Conservation (phyloP, 2,329 filamentous ascomycete genomes). For the Helotiales sp. region DNA sequence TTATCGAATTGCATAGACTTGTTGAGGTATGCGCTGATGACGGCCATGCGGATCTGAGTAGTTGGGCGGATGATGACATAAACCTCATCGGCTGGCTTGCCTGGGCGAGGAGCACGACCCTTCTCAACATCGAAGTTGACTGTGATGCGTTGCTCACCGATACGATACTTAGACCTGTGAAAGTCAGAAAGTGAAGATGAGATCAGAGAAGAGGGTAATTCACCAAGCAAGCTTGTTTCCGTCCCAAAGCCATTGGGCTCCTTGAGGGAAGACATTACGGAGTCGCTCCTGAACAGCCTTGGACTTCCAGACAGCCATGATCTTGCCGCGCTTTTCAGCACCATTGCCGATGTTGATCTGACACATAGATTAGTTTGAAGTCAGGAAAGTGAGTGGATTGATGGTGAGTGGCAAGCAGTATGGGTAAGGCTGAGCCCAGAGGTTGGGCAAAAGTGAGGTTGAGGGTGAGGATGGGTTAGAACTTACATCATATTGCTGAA, state of each 20-base stretch:
- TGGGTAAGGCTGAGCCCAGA: not conserved
- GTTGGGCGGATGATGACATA: conserved; percentile 67
- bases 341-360: conserved; percentile 71
- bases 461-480: not conserved
- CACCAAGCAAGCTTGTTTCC: conserved; percentile 87
- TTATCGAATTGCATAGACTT: conserved; percentile 65
- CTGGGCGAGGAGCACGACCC: conserved; percentile 39
- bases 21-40: conserved; percentile 69
- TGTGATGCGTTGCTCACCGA: conserved; percentile 57
- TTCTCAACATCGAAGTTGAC: conserved; percentile 77
- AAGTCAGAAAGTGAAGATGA: conserved; percentile 14
- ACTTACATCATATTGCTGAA: conserved; percentile 88
- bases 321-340: conserved; percentile 64
- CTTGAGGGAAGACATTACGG: conserved; percentile 47
- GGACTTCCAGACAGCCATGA: conserved; percentile 79
- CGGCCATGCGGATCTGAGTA: conserved; percentile 69
- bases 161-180: conserved; percentile 45
- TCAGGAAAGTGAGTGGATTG: not conserved
- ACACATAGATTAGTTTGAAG: conserved; percentile 1
- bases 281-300: conserved; percentile 61
- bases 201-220: conserved; percentile 34
- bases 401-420: not conserved
- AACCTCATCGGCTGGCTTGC: conserved; percentile 51
- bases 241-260: conserved; percentile 72
- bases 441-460: not conserved